Base-by-base conservation (phyloP, 2,329 filamentous ascomycete species). In the Didymella sp. region DNA sequence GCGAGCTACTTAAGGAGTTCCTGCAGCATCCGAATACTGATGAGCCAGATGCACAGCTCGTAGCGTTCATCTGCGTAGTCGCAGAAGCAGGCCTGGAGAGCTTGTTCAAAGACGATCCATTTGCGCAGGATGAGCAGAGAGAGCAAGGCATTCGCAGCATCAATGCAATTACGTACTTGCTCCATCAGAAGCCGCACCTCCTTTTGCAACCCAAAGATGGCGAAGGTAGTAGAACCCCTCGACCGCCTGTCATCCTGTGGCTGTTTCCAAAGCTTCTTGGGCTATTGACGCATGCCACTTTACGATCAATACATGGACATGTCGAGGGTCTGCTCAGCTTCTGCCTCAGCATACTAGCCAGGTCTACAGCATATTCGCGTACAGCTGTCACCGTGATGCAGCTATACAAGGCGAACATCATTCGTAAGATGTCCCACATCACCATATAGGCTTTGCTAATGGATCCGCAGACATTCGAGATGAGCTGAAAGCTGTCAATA, bases 1-100 rank as follows among this genome's bases (percentile, higher is more conserved):
- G 89, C 60, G 86, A 88, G 49, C 82, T 97, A 2, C 82, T 94
- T 24, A 86, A 87, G 61, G 86, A 88, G 64, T 83, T 86, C 21
- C 71, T 87, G 6, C 76, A 77, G 30, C 76, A 78, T 42, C 75
- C 76, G 15, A 77, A 73, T 12, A 81, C 77, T 15, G 80, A 82
- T 51, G 85, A 88, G 60, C 87, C 90, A 41, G 87, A 89, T 63
- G 77, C 90, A 41, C 84, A 88, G 47, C 88, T 96, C 72, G 94
- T 96, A 66, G 89, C 92, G 76, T 84, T 97, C 46, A 88, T 96
- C 49, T 92, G 90, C 70, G 89, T 96, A 60, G 90, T 95, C 66
- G 83, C 89, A 46, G 88, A 90, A 70, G 90, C 91, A 56, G 89
- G 92, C 21, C 80, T 97, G 12, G 89, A 92, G 64, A 83, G 82